Base-by-base conservation (phyloP, 495 filamentous ascomycete species). In the Podospora tetraspora region DNA sequence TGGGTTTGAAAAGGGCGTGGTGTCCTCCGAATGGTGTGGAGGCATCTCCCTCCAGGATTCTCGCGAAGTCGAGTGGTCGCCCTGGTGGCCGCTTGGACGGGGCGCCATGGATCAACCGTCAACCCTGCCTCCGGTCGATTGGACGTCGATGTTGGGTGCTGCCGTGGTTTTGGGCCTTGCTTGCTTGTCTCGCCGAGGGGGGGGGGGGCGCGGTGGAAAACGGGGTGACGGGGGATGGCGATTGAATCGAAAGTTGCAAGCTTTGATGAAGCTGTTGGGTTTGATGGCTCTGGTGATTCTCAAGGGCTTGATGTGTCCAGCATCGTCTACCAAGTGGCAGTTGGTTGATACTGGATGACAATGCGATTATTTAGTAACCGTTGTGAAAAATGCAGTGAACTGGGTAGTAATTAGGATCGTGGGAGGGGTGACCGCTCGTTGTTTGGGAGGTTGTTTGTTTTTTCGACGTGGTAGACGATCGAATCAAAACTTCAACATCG, bases 371-470 rank as follows among this genome's bases (percentile, higher is more conserved):
- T n/a, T 52, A 5, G 43, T 52, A 52, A 52, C 16, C 43, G 16
- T 52, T 1, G 43, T 52, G 43, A n/a, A 9, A 52, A 52, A 52
- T 52, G 43, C 19, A n/a, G 43, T 7, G 1, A 52, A n/a, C 16
- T 52, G 43, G 64, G 66, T 11, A 52, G 13, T n/a, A 57, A 8
- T 7, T 52, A 52, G 57, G 19, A 61, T 58, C 3, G 69, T 62
- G 10, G 64, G 66, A 7, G 63, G 23, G 19, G 64, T 59, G 22
- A 57, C 32, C 43, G 12, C 43, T 52, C 43, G 7, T 2, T 52
- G 59, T 60, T 60, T 60, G 59, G 59, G 7, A 3, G 27, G 23
- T 16, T 6, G 3, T 25, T 59, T 16, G 1, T 19, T 6, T n/a
- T n/a, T 52, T n/a, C 19, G 43, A 52, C 1, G 43, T 8, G 43